Evolutionary conservation across 176 grass and related monocot species (phyloP).

Genomic region (Zea luxurians): DNA sequence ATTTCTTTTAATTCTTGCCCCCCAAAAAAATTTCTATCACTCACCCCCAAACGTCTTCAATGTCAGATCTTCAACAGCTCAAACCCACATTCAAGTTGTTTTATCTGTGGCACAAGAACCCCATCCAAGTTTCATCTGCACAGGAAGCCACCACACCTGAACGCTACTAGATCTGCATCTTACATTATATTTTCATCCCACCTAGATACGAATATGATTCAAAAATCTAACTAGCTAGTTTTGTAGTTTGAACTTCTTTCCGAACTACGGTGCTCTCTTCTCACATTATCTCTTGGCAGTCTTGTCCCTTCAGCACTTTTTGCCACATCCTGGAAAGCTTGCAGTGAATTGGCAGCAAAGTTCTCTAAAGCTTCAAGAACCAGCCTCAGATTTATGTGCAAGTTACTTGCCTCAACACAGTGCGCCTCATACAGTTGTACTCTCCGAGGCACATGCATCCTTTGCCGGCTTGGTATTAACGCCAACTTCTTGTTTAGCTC

Average conservation of each 20-base stretch:
- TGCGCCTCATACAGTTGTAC: conserved; percentile 37
- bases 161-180: conserved; percentile 12
- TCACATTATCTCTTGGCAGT: conserved; percentile 37
- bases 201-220: background rate
- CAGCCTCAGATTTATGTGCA: conserved; percentile 53
- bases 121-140: conserved; percentile 10
- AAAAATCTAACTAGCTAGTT: conserved; percentile 6
- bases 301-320: conserved; percentile 39
- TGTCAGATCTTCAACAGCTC: background rate
- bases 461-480: conserved; percentile 43
- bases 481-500: conserved; percentile 74
- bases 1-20: background rate
- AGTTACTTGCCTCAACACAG: conserved; percentile 42
- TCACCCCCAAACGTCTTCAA: background rate
- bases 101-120: background rate
- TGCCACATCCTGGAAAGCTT: conserved; percentile 61
- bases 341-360: conserved; percentile 50
- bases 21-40: background rate
- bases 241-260: conserved; percentile 7
- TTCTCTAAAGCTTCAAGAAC: conserved; percentile 54
- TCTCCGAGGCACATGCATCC: conserved; percentile 31
- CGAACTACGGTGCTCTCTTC: conserved; percentile 16
- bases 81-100: background rate
- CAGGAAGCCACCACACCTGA: background rate
- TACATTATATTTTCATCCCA: background rate